These are phyloP conservation scores for Citrus reticulata DNA, from an alignment of 345 rosid genomes.

Conservation along the genomic window DNA sequence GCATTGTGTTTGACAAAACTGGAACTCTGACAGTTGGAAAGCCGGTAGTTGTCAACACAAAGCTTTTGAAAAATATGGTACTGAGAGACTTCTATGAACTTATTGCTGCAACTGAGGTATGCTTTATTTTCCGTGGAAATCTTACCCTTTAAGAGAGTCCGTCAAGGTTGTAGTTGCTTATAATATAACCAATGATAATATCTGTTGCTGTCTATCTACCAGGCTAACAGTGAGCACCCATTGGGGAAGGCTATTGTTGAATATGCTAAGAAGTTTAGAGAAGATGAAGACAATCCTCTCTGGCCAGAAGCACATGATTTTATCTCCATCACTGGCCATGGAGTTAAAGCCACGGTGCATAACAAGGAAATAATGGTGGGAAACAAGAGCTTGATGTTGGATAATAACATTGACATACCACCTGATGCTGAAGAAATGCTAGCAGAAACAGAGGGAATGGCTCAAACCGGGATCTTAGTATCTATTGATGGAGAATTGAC, in stretches of 20 bases:
- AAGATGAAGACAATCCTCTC: slow-evolving; percentile 67
- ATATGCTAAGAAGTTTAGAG: slow-evolving; percentile 74
- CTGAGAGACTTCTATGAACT: slow-evolving; percentile 76
- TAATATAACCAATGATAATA: neutral
- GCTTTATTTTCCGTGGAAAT: neutral
- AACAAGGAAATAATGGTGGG: slow-evolving; percentile 69
- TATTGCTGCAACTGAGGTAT: slow-evolving; percentile 83
- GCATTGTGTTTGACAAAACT: slow-evolving; percentile 96
- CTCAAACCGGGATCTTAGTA: slow-evolving; percentile 81
- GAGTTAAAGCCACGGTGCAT: slow-evolving; percentile 69
- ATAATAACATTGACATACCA: slow-evolving; percentile 41
- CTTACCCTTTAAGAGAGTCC: neutral
- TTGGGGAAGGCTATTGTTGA: slow-evolving; percentile 84
- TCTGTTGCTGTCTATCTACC: neutral
- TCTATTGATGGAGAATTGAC: slow-evolving; percentile 52
- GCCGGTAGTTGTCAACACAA: slow-evolving; percentile 77
- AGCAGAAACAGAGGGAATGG: slow-evolving; percentile 69
- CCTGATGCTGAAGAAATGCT: slow-evolving; percentile 67
- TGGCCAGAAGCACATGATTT: slow-evolving; percentile 89
- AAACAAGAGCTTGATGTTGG: slow-evolving; percentile 71
- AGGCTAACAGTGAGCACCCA: slow-evolving; percentile 95
- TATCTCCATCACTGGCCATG: slow-evolving; percentile 76
- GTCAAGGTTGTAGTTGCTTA: neutral
- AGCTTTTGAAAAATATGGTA: slow-evolving; percentile 62
- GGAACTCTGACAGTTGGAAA: slow-evolving; percentile 95